A percentile compares a stretch with the other conserved stretches of the same genome.
phyloP scores from a whole-genome alignment of 202 grass and related monocot genomes.

The Digitaria exilis region DNA sequence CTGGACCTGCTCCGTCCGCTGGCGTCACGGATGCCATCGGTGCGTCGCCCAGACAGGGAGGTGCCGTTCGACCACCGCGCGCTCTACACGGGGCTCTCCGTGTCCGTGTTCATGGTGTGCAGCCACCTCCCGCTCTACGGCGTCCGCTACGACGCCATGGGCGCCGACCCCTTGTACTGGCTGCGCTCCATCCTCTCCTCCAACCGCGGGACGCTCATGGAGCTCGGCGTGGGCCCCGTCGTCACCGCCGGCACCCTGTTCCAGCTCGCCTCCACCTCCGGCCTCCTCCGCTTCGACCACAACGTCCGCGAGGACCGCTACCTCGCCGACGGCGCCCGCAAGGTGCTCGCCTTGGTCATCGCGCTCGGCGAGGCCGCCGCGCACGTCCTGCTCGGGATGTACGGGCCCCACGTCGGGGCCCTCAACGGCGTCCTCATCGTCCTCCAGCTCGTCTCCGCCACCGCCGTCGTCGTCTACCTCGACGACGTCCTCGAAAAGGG shows the following conservation, averaged over 20 bases:
- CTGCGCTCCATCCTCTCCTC: slow-evolving; percentile 27
- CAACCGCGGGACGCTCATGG: slow-evolving; percentile 19
- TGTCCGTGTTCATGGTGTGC: not conserved
- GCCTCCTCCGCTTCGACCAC: not conserved
- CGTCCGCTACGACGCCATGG: not conserved
- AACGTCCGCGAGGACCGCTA: not conserved
- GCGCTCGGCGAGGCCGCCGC: not conserved
- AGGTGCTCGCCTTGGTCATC: slow-evolving; percentile 1
- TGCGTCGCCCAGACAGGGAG: not conserved
- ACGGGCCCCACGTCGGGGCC: not conserved
- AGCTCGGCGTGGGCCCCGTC: slow-evolving; percentile 27
- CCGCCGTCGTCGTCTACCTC: slow-evolving; percentile 7
- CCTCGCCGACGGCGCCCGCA: not conserved
- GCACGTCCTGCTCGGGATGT: slow-evolving; percentile 4
- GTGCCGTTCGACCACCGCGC: not conserved
- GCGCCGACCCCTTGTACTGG: not conserved
- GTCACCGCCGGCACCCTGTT: not conserved
- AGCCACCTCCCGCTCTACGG: slow-evolving; percentile 19
- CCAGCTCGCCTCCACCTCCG: not conserved
- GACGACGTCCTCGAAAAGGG: slow-evolving; percentile 14
- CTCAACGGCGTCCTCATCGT: not conserved
- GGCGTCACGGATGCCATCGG: not conserved
- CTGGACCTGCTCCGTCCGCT: not conserved
- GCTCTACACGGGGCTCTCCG: slow-evolving; percentile 8
- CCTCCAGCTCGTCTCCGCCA: slow-evolving; percentile 6